Evolutionary conservation across 1,284 basidiomycete species (phyloP), one percentile per base, ranked within the genome.

Genomic region (Prillingera fragicola): DNA sequence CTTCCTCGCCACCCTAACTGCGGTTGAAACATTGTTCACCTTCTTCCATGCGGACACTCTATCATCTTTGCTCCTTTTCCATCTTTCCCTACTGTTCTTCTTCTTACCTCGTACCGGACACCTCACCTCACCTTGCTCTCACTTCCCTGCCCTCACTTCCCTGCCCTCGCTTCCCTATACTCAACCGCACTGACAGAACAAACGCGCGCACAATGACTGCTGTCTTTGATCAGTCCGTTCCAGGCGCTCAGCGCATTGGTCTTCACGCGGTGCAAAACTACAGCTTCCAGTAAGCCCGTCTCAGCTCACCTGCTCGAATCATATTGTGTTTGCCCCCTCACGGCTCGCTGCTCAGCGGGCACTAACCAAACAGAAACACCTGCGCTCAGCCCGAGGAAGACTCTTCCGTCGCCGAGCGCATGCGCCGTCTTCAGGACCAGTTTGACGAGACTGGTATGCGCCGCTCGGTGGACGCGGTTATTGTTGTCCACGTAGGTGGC

Each of bases 361-460:
- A 38, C 27, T 26, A 25, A 38, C 36, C 5, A 25, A 13, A 1
- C 34, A 54, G 52, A 31, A 50, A 45, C 48, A 54, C 52, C 3
- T 32, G 42, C 8, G 81, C 87, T 0, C 92, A 96, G 67, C 88
- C 90, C 6, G 94, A 97, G 65, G 94, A 97, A 66, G 92, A 96
- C 61, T 86, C 89, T 0, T 94, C 89, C 0, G 92, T 96, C 0
- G 84, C 87, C 3, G 86, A 87, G 12, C 83, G 88, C 43, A 75
- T 94, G 14, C 85, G 88, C 65, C 81, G 88, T 8, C 78, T 94
- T 3, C 87, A 96, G 69, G 89, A 90, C 67, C 94, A 97, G 67
- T 97, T 92, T 78, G 88, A 91, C 66, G 88, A 95, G 70, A 89
- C 85, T 66, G 94, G 89, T 5, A 92, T 94, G 84, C 79, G 91